These are phyloP conservation scores for Saccharomyces hybrid DNA, from an alignment of 1,139 yeast genomes.

Conservation along the genomic window DNA sequence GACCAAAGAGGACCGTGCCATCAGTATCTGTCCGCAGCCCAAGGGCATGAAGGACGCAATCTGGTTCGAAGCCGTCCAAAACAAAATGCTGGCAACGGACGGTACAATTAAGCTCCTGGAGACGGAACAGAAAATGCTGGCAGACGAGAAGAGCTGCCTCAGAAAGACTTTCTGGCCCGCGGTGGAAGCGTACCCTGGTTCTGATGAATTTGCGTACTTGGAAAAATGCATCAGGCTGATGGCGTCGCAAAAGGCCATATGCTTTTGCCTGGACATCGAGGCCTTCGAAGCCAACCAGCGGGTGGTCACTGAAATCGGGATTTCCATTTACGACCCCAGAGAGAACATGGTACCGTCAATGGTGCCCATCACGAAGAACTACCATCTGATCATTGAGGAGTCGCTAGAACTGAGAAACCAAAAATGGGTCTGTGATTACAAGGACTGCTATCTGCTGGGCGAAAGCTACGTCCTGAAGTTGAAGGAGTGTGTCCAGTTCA, in stretches of 20 bases:
- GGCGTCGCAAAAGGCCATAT: conserved; percentile 31
- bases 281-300: conserved; percentile 48
- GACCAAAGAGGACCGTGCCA: not conserved
- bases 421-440: conserved; percentile 55
- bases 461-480: conserved; percentile 41
- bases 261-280: conserved; percentile 58
- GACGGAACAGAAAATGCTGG: not conserved
- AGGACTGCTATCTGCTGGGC: conserved; percentile 50
- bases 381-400: conserved; percentile 56
- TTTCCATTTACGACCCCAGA: conserved; percentile 58
- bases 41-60: not conserved
- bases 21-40: not conserved
- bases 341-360: conserved; percentile 24
- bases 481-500: conserved; percentile 36
- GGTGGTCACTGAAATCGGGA: conserved; percentile 59
- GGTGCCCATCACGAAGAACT: conserved; percentile 33
- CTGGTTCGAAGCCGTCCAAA: not conserved
- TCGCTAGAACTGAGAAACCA: conserved; percentile 43
- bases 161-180: conserved; percentile 10
- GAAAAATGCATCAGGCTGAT: conserved; percentile 21
- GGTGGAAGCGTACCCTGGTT: conserved; percentile 19
- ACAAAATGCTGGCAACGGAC: not conserved
- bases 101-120: not conserved
- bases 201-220: conserved; percentile 20
- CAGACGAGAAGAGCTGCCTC: not conserved